phyloP scores from a whole-genome alignment of 2,329 filamentous ascomycete species.

The Metarhizium album region DNA sequence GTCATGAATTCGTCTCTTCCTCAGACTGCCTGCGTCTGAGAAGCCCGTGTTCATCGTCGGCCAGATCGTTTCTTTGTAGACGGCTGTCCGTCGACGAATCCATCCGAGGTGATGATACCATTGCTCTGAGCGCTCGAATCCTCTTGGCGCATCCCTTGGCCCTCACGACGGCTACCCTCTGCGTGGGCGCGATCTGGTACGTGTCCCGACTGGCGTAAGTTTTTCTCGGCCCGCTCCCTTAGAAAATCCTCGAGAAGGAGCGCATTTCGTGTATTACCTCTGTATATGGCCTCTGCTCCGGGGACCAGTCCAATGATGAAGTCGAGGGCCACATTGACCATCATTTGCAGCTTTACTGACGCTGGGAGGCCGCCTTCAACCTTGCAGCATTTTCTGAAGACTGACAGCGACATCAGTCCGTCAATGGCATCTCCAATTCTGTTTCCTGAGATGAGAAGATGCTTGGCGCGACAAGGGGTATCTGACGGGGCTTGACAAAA shows the following conservation, averaged over 20 bases:
- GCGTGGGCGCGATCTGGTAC: constrained; percentile 35
- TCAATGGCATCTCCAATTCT: constrained; percentile 70
- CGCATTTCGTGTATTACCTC: constrained; percentile 68
- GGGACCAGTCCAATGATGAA: constrained; percentile 65
- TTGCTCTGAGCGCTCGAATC: background rate
- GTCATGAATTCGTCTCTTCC: background rate
- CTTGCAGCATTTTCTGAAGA: constrained; percentile 60
- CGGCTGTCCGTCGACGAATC: background rate
- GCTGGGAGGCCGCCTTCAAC: constrained; percentile 66
- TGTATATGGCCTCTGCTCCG: constrained; percentile 58
- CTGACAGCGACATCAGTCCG: constrained; percentile 60
- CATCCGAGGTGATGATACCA: background rate
- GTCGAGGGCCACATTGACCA: constrained; percentile 67
- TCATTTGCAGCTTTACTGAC: constrained; percentile 57
- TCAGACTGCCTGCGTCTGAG: background rate
- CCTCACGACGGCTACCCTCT: constrained; percentile 42
- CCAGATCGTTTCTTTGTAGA: background rate
- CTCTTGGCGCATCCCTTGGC: constrained; percentile 29
- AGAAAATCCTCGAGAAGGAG: constrained; percentile 58
- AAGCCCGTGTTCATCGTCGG: background rate
- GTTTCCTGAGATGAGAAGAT: background rate
- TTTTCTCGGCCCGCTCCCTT: constrained; percentile 54
- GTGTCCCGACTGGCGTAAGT: constrained; percentile 34
- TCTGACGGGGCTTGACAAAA: background rate
- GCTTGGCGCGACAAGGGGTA: background rate